Evolutionary conservation across 805 yeast genomes (phyloP), one percentile per base, ranked within the genome.

Genomic region (Yarrowia osloensis): DNA sequence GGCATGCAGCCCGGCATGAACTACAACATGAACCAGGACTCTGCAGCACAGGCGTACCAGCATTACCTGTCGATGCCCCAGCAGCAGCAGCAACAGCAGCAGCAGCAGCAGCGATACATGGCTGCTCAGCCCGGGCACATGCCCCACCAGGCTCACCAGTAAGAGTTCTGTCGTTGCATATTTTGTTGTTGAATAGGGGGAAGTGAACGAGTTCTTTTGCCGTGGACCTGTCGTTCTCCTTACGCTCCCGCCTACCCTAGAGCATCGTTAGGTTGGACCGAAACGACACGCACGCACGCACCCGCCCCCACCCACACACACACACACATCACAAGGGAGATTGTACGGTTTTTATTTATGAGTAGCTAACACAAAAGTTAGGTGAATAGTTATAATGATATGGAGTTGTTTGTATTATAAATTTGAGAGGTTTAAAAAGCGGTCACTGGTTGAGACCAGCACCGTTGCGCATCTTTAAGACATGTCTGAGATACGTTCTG

Each of bases 41-140:
- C 65, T 65, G 83, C 81, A 71, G 80, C 82, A 67, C 83, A 83
- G 70, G 88, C 85, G 65, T 86, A 86, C 72, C 87, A 86, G 76
- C 88, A 85, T 71, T 87, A 86, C 76, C 85, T 87, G 67, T 72
- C 69, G 44, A 68, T 74, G 69, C 69, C 70, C n/a, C 67, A 72
- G 57, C 73, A 67, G 52, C 70, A 65, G 52, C 70, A 68, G 47
- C 73, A 67, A 66, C 75, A 72, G 44, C 74, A 71, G 52, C 76
- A 71, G 67, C 76, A 70, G 49, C 74, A 71, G 55, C 76, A 71
- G 67, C 55, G 74, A 57, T 73, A 73, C 65, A 67, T 72, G 72
- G 68, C 71, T 33, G 69, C 72, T 22, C 70, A 67, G 67, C 70
- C 49, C 15, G 54, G 66, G n/a, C 66, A 61, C 66, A 61, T 61